A percentile compares a stretch with the other conserved stretches of the same genome.
phyloP scores from a whole-genome alignment of 2,329 filamentous ascomycete genomes.

The Cercospora brassicicola region DNA sequence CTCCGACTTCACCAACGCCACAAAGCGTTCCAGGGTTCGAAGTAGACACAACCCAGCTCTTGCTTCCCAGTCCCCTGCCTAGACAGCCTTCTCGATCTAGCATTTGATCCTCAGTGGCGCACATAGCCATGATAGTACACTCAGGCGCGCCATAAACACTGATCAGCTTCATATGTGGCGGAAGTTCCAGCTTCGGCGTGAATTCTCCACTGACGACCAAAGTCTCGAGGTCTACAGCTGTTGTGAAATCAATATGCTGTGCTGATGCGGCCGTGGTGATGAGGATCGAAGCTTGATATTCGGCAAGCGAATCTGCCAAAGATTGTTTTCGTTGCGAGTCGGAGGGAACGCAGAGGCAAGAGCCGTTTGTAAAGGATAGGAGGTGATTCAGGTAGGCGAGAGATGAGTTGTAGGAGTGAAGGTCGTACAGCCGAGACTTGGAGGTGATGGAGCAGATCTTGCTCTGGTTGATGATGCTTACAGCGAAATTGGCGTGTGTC shows the following conservation, averaged over 20 bases:
- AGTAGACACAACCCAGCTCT: slow-evolving; percentile 37
- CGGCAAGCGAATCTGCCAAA: slow-evolving; percentile 45
- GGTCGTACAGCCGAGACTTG: slow-evolving; percentile 27
- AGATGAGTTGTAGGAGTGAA: slow-evolving; percentile 31
- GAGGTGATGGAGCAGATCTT: slow-evolving; percentile 4
- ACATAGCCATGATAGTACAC: slow-evolving; percentile 12
- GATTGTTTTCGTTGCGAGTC: slow-evolving; percentile 54
- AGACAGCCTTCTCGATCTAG: slow-evolving; percentile 37
- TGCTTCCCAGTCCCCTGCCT: slow-evolving; percentile 19
- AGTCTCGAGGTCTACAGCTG: slow-evolving; percentile 5
- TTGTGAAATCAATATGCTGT: slow-evolving; percentile 37
- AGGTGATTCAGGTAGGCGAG: slow-evolving; percentile 30
- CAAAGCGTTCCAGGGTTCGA: slow-evolving; percentile 31
- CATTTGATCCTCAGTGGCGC: not conserved
- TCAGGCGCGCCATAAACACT: slow-evolving; percentile 50
- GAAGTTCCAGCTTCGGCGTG: slow-evolving; percentile 42
- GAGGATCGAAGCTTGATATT: slow-evolving; percentile 46
- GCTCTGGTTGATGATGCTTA: not conserved
- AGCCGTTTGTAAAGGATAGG: slow-evolving; percentile 21
- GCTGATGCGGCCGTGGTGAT: slow-evolving; percentile 58
- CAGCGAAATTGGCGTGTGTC: slow-evolving; percentile 16
- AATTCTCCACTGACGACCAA: slow-evolving; percentile 42
- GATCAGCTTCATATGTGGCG: slow-evolving; percentile 41
- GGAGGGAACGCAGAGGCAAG: slow-evolving; percentile 20
- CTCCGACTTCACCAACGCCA: slow-evolving; percentile 49